Evolutionary conservation across 345 rosid species (phyloP).

Genomic region (Diplotaxis tenuifolia): DNA sequence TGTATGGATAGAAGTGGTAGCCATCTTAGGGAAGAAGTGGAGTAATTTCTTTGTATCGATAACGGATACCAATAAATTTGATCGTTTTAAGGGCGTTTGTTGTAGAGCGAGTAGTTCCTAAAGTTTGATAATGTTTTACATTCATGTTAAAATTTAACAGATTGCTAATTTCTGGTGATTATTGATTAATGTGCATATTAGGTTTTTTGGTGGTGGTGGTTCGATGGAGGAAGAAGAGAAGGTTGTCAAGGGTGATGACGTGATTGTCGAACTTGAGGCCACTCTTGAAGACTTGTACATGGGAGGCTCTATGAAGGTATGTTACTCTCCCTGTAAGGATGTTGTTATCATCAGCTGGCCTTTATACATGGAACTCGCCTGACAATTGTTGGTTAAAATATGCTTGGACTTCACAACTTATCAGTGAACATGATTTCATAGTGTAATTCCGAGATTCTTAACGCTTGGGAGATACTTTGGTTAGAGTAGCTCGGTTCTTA

Average conservation of each 20-base stretch:
- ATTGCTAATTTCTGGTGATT: constrained; percentile 13
- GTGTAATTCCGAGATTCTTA: background rate
- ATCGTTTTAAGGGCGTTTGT: background rate
- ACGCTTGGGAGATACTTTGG: background rate
- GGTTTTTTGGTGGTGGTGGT: constrained; percentile 91
- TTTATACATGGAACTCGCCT: background rate
- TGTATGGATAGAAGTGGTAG: too few species aligned
- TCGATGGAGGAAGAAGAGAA: constrained; percentile 84
- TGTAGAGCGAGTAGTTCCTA: background rate
- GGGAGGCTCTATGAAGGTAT: constrained; percentile 94
- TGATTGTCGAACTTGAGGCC: constrained; percentile 57
- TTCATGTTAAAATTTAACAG: background rate
- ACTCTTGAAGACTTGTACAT: constrained; percentile 64
- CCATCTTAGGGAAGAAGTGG: background rate
- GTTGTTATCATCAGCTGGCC: background rate
- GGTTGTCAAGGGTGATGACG: constrained; percentile 87
- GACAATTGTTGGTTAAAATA: background rate
- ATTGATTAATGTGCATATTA: constrained; percentile 25
- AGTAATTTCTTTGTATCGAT: background rate
- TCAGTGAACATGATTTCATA: background rate
- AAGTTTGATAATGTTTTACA: background rate
- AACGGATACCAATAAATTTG: background rate
- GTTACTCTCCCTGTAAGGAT: constrained; percentile 46
- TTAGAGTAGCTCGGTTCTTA: background rate
- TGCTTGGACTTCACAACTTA: background rate